Evolutionary conservation across 495 filamentous ascomycete species (phyloP).

Genomic region (Tuber melanosporum): DNA sequence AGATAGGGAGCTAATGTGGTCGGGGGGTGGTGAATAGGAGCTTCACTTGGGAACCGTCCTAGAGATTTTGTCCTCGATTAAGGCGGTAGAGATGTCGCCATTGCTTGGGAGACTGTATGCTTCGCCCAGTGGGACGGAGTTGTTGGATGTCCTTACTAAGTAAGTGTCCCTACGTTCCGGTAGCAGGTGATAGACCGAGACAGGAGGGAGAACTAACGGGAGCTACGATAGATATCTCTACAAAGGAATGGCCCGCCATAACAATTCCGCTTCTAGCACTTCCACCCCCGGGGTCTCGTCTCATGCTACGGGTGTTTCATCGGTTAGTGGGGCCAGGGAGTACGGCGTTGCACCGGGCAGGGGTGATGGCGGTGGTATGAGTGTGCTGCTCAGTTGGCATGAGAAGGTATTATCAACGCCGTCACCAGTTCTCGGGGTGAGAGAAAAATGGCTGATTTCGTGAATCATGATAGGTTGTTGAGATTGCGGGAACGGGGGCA

Average conservation of each 20-base stretch:
- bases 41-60: constrained; percentile 61
- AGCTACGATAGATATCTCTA: constrained; percentile 47
- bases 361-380: constrained; percentile 67
- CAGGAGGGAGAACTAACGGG: neutral
- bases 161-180: constrained; percentile 44
- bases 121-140: constrained; percentile 55
- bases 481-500: constrained; percentile 62
- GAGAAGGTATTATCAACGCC: constrained; percentile 50
- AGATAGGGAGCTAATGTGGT: constrained; percentile 9
- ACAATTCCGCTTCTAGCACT: constrained; percentile 18
- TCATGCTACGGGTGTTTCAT: constrained; percentile 63
- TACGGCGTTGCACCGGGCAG: constrained; percentile 55
- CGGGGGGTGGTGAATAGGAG: constrained; percentile 47
- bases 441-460: neutral
- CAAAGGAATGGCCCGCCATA: constrained; percentile 58
- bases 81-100: constrained; percentile 66
- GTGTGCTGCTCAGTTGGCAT: constrained; percentile 72
- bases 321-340: constrained; percentile 27
- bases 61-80: constrained; percentile 66
- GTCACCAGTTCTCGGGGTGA: neutral
- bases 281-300: constrained; percentile 49
- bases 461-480: constrained; percentile 49
- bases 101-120: constrained; percentile 58
- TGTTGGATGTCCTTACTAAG: constrained; percentile 56
- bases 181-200: neutral